These are phyloP conservation scores for Perkinsus olseni DNA, from an alignment of 169 alveolate species.

Conservation along the genomic window DNA sequence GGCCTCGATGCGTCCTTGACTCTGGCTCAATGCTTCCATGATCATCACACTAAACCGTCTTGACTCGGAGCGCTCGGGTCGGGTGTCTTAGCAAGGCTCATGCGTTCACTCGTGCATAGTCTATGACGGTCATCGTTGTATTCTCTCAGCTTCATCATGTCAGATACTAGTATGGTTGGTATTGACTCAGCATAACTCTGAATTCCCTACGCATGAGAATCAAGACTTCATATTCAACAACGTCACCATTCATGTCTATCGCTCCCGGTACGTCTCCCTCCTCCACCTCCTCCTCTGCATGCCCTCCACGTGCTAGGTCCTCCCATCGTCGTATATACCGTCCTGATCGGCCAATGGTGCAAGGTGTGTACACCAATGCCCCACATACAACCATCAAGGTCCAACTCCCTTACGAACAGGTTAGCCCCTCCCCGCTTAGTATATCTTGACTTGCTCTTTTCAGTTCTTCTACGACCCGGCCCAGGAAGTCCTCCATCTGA, in stretches of 20 bases:
- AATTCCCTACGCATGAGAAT: not conserved
- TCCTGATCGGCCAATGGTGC: not conserved
- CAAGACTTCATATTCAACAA: not conserved
- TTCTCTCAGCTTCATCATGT: not conserved
- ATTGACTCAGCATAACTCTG: not conserved
- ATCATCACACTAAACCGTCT: too few relatives aligned
- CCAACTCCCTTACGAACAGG: not conserved
- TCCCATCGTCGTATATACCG: not conserved
- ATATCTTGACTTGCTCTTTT: not conserved
- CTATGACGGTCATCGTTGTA: not conserved
- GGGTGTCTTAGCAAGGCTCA: too few relatives aligned
- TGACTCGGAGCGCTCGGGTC: too few relatives aligned
- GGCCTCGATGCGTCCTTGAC: too few relatives aligned
- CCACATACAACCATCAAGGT: not conserved
- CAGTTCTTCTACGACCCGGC: not conserved
- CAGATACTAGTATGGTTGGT: not conserved
- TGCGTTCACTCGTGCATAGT: too few relatives aligned
- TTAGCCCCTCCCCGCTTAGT: not conserved
- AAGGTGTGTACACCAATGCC: not conserved
- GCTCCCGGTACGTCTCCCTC: not conserved
- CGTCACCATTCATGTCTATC: not conserved
- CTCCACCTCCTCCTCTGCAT: not conserved
- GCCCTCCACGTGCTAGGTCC: not conserved
- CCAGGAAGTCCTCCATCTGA: not conserved
- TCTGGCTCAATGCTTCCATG: too few relatives aligned